These are phyloP conservation scores for Fremontodendron californicum DNA, from an alignment of 345 rosid species.

Conservation along the genomic window DNA sequence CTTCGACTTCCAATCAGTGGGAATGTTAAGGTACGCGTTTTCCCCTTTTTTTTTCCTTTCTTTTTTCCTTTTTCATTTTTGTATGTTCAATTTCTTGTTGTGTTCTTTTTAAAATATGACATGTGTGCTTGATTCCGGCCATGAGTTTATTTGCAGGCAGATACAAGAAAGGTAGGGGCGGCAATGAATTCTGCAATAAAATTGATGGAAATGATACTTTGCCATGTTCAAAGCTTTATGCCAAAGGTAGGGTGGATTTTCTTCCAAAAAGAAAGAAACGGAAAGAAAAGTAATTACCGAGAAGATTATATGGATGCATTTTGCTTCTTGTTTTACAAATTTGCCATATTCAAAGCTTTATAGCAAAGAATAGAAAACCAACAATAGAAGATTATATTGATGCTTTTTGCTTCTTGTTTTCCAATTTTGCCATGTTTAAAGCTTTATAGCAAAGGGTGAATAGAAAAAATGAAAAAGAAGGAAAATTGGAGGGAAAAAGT, in stretches of 20 bases:
- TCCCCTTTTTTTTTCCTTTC: too few species aligned
- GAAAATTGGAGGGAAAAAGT: too few species aligned
- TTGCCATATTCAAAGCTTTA: background rate
- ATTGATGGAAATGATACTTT: slow-evolving; percentile 53
- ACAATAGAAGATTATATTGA: too few species aligned
- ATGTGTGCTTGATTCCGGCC: background rate
- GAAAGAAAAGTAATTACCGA: too few species aligned
- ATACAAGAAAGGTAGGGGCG: slow-evolving; percentile 54
- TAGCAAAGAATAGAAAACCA: too few species aligned
- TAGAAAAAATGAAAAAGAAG: too few species aligned
- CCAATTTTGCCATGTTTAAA: too few species aligned
- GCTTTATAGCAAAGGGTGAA: too few species aligned
- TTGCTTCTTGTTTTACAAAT: background rate
- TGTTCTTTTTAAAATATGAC: too few species aligned
- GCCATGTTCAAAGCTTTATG: slow-evolving; percentile 39
- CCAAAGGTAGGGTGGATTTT: slow-evolving; percentile 46
- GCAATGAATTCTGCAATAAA: slow-evolving; percentile 50
- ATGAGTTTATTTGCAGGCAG: slow-evolving; percentile 39
- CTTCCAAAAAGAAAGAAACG: too few species aligned
- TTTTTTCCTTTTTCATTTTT: background rate
- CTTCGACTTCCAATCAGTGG: slow-evolving; percentile 59
- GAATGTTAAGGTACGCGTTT: slow-evolving; percentile 41
- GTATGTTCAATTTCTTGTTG: background rate
- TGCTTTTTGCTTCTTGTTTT: too few species aligned
- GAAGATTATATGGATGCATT: background rate